Evolutionary conservation across 2,329 filamentous ascomycete genomes (phyloP).

Genomic region (Sporothrix dimorphospora): DNA sequence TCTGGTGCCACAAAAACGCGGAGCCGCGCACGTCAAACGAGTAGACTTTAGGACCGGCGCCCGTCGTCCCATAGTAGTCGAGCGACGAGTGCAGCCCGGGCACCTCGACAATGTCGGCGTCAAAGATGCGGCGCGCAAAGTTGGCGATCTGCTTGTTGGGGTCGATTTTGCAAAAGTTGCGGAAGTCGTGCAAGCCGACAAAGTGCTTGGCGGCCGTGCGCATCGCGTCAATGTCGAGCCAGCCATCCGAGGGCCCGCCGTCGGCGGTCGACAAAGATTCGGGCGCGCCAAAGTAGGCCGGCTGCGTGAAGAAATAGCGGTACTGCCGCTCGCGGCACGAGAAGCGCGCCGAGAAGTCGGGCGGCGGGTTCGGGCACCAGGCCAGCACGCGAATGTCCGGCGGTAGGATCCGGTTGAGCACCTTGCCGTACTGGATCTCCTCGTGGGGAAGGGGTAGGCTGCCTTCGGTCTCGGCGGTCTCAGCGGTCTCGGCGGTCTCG

Average conservation of each 20-base stretch:
- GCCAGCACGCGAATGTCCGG: slow-evolving; percentile 88
- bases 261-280: slow-evolving; percentile 57
- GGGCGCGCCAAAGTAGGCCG: slow-evolving; percentile 64
- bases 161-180: slow-evolving; percentile 96
- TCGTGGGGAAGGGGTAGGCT: slow-evolving; percentile 13
- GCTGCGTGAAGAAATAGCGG: slow-evolving; percentile 97
- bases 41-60: slow-evolving; percentile 69
- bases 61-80: slow-evolving; percentile 53
- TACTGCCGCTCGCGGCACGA: slow-evolving; percentile 90
- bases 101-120: slow-evolving; percentile 76
- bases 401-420: slow-evolving; percentile 86
- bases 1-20: slow-evolving; percentile 97
- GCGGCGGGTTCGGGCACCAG: slow-evolving; percentile 84
- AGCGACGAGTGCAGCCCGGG: slow-evolving; percentile 56
- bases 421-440: slow-evolving; percentile 79
- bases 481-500: slow-evolving; percentile 44
- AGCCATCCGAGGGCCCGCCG: slow-evolving; percentile 61
- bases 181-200: slow-evolving; percentile 87
- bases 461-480: slow-evolving; percentile 51
- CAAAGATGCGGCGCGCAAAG: slow-evolving; percentile 77
- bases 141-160: slow-evolving; percentile 85
- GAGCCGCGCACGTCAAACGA: slow-evolving; percentile 86
- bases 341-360: slow-evolving; percentile 86
- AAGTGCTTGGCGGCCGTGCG: slow-evolving; percentile 76
- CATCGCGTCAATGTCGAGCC: slow-evolving; percentile 89